Base-by-base conservation (phyloP, 306 rosid species). In the Cucurbita argyrosperma region DNA sequence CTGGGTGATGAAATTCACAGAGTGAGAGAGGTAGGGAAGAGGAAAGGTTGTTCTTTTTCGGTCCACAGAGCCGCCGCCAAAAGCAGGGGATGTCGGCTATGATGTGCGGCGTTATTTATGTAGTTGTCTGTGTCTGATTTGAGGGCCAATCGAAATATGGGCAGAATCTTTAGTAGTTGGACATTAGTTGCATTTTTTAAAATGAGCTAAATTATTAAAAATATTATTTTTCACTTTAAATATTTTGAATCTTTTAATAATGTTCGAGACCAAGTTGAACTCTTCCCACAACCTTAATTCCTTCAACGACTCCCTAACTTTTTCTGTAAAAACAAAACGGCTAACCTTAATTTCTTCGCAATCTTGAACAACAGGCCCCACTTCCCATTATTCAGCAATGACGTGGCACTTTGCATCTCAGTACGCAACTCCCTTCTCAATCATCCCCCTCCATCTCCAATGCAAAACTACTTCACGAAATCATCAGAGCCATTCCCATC, bases 51-150 rank as follows among this genome's bases (percentile, higher is more conserved):
- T 4, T 43, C 38, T n/a, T 66, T 66, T 45, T 43, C 54, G 15
- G 15, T 5, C 15, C 42, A 68, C 21, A 46, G 43, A 13, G 56
- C 21, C 42, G 66, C 56, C 58, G 62, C 26, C 79, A 79, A 74
- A 79, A 59, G 67, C 72, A 68, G 51, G 26, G 49, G 55, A 70
- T 60, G 72, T 69, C 55, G 40, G 83, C 73, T 59, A 60, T 76
- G 4, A 42, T 40, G 38, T 64, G 79, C 76, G 45, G 79, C 79
- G 49, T 56, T 7, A 66, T 66, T 79, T 56, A 79, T 46, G 19
- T 66, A 42, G 35, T 59, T 61, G 68, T 61, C 64, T 63, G 74
- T 50, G 54, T n/a, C 3, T 50, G 35, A 30, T 30, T 30, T 30
- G 35, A 30, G 35, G 35, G 35, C 35, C 35, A 30, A 30, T 50